phyloP scores from a whole-genome alignment of 2,329 filamentous ascomycete genomes.

The Diaporthe destruens region DNA sequence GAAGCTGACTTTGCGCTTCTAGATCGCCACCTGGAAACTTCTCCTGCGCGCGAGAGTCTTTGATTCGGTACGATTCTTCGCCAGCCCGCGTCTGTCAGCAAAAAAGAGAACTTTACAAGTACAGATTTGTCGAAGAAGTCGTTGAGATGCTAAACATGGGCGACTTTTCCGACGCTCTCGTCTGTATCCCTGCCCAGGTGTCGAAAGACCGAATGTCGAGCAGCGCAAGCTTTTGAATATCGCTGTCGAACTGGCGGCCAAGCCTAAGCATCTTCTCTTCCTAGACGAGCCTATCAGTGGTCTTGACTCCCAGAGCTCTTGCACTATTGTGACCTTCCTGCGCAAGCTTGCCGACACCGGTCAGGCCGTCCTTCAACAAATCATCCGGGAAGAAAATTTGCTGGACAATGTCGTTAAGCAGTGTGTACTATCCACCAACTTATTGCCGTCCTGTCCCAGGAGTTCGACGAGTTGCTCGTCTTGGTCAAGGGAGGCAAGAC shows the following conservation, averaged over 20 bases:
- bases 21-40: slow-evolving; percentile 68
- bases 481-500: slow-evolving; percentile 74
- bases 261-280: slow-evolving; percentile 70
- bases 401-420: too few species aligned
- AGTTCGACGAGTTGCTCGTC: slow-evolving; percentile 73
- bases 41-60: slow-evolving; percentile 68
- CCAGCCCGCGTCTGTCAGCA: slow-evolving; percentile 66
- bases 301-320: slow-evolving; percentile 73
- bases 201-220: slow-evolving; percentile 72
- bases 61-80: slow-evolving; percentile 69
- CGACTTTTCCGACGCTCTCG: slow-evolving; percentile 74
- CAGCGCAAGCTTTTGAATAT: slow-evolving; percentile 74
- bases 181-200: slow-evolving; percentile 73
- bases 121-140: slow-evolving; percentile 72
- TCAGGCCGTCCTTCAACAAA: slow-evolving; percentile 65
- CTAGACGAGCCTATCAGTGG: slow-evolving; percentile 72
- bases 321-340: slow-evolving; percentile 73
- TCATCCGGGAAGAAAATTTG: too few species aligned
- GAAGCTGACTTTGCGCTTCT: background rate
- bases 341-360: slow-evolving; percentile 70
- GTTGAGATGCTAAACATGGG: slow-evolving; percentile 76
- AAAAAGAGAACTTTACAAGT: slow-evolving; percentile 62
- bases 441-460: slow-evolving; percentile 64
- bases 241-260: slow-evolving; percentile 69
- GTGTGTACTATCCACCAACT: slow-evolving; percentile 70